Percentiles rank a stretch among this genome's conserved stretches.
Evolutionary conservation across 2,329 filamentous ascomycete genomes (phyloP).

Genomic region (Blastomyces parvus): DNA sequence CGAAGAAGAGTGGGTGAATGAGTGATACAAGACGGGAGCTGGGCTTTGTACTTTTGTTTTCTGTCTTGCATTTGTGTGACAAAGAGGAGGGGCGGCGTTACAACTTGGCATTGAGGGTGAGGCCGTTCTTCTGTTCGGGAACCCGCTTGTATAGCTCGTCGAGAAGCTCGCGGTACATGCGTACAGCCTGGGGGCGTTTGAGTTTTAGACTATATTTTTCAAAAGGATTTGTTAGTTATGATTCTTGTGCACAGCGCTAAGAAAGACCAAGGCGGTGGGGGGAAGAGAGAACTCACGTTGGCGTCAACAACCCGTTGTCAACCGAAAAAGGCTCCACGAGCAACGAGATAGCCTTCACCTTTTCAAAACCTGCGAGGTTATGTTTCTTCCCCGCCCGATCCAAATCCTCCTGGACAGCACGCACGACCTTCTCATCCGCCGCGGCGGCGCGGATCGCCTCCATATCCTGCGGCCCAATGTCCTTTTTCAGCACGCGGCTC

Average conservation of each 20-base stretch:
- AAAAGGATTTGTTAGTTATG: slow-evolving; percentile 15
- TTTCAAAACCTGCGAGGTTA: slow-evolving; percentile 89
- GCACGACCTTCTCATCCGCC: slow-evolving; percentile 59
- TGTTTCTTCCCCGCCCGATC: slow-evolving; percentile 68
- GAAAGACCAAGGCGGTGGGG: not conserved
- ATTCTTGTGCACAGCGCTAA: not conserved
- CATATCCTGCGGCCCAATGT: slow-evolving; percentile 54
- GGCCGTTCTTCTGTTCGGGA: slow-evolving; percentile 27
- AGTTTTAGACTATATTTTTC: slow-evolving; percentile 52
- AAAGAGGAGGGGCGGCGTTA: slow-evolving; percentile 16
- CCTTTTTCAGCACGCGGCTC: slow-evolving; percentile 61
- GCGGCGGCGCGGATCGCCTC: slow-evolving; percentile 58
- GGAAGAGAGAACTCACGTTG: slow-evolving; percentile 31
- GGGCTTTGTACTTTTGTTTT: no score
- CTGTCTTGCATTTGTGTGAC: no score
- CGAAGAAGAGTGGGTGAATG: no score
- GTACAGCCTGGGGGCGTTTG: slow-evolving; percentile 59
- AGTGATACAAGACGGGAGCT: no score
- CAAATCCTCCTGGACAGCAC: slow-evolving; percentile 67
- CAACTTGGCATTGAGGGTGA: slow-evolving; percentile 29
- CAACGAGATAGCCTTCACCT: slow-evolving; percentile 62
- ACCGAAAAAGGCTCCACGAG: slow-evolving; percentile 84
- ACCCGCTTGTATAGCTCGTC: slow-evolving; percentile 54
- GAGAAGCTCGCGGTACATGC: slow-evolving; percentile 49
- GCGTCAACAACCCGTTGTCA: slow-evolving; percentile 68